phyloP scores from a whole-genome alignment of 1,284 basidiomycete genomes.

The Trametes versicolor region DNA sequence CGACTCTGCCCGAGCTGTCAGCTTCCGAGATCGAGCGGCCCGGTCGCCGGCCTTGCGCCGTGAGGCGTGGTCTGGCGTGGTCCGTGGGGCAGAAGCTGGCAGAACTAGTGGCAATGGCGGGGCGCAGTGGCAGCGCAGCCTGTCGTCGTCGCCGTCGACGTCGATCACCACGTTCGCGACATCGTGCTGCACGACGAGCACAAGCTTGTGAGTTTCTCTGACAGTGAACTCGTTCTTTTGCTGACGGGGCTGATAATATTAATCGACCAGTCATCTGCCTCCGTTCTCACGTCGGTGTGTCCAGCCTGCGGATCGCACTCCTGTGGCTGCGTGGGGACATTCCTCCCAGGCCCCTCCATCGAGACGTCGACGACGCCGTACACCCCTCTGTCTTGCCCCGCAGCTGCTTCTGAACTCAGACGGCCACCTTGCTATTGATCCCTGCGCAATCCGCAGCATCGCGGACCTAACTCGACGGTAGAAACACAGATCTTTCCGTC shows the following conservation, averaged over 20 bases:
- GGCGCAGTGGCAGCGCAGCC: not conserved
- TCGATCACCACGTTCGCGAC: conserved; percentile 5
- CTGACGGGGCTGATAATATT: conserved; percentile 1
- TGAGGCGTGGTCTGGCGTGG: no score
- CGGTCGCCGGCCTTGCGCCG: not conserved
- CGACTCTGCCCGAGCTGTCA: not conserved
- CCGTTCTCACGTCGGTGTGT: conserved; percentile 11
- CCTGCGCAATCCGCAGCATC: conserved; percentile 33
- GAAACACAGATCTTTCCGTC: conserved; percentile 23
- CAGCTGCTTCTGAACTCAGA: conserved; percentile 24
- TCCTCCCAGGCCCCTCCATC: conserved; percentile 21
- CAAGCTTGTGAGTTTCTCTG: not conserved
- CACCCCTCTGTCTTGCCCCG: conserved; percentile 13
- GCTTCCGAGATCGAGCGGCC: not conserved
- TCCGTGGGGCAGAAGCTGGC: no score
- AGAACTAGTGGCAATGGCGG: no score
- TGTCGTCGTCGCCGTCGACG: conserved; percentile 1
- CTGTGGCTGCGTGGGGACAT: conserved; percentile 13
- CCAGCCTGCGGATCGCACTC: conserved; percentile 19
- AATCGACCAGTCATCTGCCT: not conserved
- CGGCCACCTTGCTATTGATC: conserved; percentile 20
- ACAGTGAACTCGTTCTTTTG: not conserved
- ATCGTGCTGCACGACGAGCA: not conserved
- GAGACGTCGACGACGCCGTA: conserved; percentile 17
- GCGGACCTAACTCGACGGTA: conserved; percentile 15